These are phyloP conservation scores for Amauroascus niger DNA, from an alignment of 2,329 filamentous ascomycete species.

Conservation along the genomic window DNA sequence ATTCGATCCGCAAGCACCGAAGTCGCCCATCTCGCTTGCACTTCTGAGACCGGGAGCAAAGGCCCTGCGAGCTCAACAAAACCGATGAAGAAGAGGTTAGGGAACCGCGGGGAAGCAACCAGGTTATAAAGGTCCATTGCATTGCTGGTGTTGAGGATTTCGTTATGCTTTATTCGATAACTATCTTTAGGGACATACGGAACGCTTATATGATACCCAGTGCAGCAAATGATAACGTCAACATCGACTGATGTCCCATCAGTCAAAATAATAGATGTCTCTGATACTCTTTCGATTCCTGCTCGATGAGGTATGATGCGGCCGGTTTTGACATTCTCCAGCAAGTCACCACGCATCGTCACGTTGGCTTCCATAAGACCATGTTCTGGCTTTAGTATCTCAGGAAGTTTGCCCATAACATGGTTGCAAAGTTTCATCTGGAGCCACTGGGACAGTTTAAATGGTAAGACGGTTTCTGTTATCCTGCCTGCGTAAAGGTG, in stretches of 20 bases:
- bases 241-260: constrained; percentile 25
- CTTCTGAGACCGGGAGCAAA: constrained; percentile 27
- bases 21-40: constrained; percentile 29
- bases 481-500: constrained; percentile 17
- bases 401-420: constrained; percentile 26
- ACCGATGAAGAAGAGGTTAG: constrained; percentile 30
- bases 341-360: constrained; percentile 28
- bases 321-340: constrained; percentile 28
- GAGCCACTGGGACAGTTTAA: constrained; percentile 22
- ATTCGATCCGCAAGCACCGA: constrained; percentile 24
- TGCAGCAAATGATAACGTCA: constrained; percentile 29
- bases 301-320: constrained; percentile 28
- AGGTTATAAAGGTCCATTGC: constrained; percentile 29
- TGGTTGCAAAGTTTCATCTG: constrained; percentile 27
- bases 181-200: constrained; percentile 18
- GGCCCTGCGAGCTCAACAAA: constrained; percentile 28
- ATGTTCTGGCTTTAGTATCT: constrained; percentile 29
- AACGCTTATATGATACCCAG: constrained; percentile 24
- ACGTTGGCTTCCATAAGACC: constrained; percentile 29
- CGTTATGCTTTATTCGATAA: constrained; percentile 14
- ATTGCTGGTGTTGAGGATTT: constrained; percentile 14
- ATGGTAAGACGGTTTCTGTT: constrained; percentile 16
- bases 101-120: constrained; percentile 24
- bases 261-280: constrained; percentile 24
- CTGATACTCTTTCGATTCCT: constrained; percentile 24